Conservation (phyloP, 2,329 filamentous ascomycete species). For the Zelopaecilomyces penicillatus region DNA sequence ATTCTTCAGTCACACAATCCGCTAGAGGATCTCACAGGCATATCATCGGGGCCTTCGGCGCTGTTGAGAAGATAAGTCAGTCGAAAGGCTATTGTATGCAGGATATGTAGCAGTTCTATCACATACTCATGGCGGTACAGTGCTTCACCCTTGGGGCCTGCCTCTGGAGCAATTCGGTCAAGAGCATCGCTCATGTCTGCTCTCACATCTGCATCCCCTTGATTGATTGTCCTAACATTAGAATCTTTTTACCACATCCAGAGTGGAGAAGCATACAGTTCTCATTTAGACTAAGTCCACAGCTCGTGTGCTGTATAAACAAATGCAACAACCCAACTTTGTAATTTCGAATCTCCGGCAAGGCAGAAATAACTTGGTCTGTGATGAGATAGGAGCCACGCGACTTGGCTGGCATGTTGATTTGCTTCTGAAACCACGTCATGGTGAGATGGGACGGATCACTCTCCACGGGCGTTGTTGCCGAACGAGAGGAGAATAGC, state of each 20-base stretch:
- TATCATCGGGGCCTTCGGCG: conserved; percentile 85
- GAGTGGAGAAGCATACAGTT: conserved; percentile 50
- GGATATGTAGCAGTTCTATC: background rate
- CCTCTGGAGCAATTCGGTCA: conserved; percentile 77
- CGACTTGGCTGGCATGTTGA: conserved; percentile 66
- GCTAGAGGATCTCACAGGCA: conserved; percentile 54
- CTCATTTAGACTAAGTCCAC: conserved; percentile 86
- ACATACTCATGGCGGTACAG: conserved; percentile 65
- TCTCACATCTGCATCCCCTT: conserved; percentile 69
- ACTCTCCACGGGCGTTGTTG: conserved; percentile 22
- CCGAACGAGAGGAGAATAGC: conserved; percentile 24
- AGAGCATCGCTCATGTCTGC: conserved; percentile 90
- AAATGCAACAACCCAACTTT: conserved; percentile 80
- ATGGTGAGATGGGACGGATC: conserved; percentile 28
- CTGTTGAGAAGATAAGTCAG: conserved; percentile 24
- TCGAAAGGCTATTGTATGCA: background rate
- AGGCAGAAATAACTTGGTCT: conserved; percentile 56
- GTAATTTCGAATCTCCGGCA: conserved; percentile 77
- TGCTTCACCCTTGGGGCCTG: conserved; percentile 60
- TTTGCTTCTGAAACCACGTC: conserved; percentile 80
- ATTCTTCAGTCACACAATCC: background rate
- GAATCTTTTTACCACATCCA: background rate
- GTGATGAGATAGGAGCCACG: conserved; percentile 89
- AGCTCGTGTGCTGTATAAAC: conserved; percentile 93
- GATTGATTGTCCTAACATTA: background rate